Evolutionary conservation across 2,329 filamentous ascomycete species (phyloP), one percentile per base, ranked within the genome.

Genomic region (Lizonia empirigonia): DNA sequence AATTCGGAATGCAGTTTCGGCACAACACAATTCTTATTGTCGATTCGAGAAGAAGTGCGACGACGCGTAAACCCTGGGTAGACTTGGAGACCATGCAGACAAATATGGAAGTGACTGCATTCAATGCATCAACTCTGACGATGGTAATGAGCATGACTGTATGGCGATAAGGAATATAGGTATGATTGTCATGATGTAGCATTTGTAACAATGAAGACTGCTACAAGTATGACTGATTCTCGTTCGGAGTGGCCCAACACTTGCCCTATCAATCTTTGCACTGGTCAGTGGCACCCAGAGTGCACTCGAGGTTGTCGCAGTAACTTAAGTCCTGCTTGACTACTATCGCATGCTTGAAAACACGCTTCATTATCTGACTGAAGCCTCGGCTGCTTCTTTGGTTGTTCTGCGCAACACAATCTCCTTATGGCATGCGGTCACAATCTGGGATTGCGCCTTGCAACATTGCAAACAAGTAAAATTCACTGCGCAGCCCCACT

Each of bases 101-200:
- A 42, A 52, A n/a, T 20, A 19, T 22, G 7, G 20, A 9, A 33
- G 26, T 23, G n/a, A 22, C 32, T 19, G 27, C 6, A 26, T 38
- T 19, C 13, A 33, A 32, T 41, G 13, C 13, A 42, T 30, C 20
- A 6, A 33, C 26, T 29, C 18, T 41, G 33, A 26, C 18, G 12
- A 32, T 26, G 22, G 27, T 37, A 39, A 47, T 33, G 42, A 37
- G 37, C 33, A 44, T 44, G 42, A 33, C 27, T 38, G 37, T 52
- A 52, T 38, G 42, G 47, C 33, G 38, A 47, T 20, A 44, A 34
- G 49, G 49, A 47, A 42, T 33, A 52, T 15, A 15, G 13, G n/a
- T 39, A 39, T 45, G 48, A 38, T 10, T 34, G 33, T 52, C 42
- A 52, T 42, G 33, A 38, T 38, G 32, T 52, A 52, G 44, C 44